Percentiles rank a stretch among this genome's conserved stretches.
These are phyloP conservation scores for Musa troglodytarum DNA, from an alignment of 176 grass and related monocot genomes.

Conservation along the genomic window DNA sequence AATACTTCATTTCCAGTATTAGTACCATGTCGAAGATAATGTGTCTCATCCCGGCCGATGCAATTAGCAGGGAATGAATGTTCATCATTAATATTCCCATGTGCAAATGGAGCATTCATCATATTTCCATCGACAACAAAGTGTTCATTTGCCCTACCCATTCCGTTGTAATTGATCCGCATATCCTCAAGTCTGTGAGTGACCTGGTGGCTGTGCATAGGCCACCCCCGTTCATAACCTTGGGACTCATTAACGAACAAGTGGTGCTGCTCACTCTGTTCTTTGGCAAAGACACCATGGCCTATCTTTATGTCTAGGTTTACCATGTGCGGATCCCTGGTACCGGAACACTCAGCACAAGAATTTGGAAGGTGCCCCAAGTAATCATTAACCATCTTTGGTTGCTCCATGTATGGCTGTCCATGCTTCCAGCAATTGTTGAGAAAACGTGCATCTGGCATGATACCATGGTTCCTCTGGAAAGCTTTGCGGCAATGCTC, in stretches of 20 bases:
- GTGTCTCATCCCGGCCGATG: conserved; percentile 45
- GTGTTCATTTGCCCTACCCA: conserved; percentile 45
- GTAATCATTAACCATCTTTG: conserved; percentile 39
- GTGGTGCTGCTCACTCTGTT: conserved; percentile 41
- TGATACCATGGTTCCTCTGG: conserved; percentile 45
- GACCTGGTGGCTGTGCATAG: conserved; percentile 34
- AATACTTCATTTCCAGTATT: conserved; percentile 47
- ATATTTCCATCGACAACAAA: conserved; percentile 38
- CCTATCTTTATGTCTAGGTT: conserved; percentile 54
- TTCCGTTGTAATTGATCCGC: conserved; percentile 34
- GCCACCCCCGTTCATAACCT: conserved; percentile 51
- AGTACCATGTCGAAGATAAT: conserved; percentile 34
- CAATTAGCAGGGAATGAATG: conserved; percentile 46
- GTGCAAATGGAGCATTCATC: conserved; percentile 38
- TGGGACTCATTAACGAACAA: conserved; percentile 49
- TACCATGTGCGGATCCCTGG: conserved; percentile 39
- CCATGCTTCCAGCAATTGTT: conserved; percentile 50
- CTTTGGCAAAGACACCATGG: conserved; percentile 48
- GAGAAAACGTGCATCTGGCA: conserved; percentile 41
- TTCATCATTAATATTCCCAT: conserved; percentile 45
- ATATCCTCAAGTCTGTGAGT: conserved; percentile 56
- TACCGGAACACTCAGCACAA: conserved; percentile 42
- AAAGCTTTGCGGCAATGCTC: conserved; percentile 58
- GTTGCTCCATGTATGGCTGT: conserved; percentile 46
- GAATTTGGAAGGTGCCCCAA: conserved; percentile 40